Evolutionary conservation across 306 rosid species (phyloP).

Genomic region (Alnus glutinosa): DNA sequence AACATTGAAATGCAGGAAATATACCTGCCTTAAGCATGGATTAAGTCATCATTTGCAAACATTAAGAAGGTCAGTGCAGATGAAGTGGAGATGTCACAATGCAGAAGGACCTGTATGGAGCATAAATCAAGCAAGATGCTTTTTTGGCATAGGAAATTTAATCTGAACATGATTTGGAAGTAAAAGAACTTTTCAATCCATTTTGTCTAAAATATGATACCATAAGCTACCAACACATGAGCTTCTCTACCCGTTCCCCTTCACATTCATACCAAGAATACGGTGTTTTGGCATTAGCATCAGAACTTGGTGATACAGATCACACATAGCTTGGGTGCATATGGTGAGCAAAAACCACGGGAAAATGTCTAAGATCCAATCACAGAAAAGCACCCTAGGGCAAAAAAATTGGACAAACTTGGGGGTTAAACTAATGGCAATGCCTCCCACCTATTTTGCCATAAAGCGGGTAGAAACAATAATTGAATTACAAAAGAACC

Average conservation of each 20-base stretch:
- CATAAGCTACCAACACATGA: neutral
- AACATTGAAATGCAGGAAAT: neutral
- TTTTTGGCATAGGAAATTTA: neutral
- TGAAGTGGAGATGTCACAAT: neutral
- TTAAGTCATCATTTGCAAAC: neutral
- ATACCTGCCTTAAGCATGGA: neutral
- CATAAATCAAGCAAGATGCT: neutral
- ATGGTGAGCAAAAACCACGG: neutral
- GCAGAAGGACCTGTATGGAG: neutral
- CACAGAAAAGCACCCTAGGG: neutral
- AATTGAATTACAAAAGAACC: neutral
- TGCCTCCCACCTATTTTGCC: neutral
- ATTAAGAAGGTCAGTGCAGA: neutral
- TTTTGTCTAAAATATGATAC: neutral
- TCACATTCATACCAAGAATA: neutral
- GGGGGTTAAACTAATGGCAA: neutral
- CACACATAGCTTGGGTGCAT: neutral
- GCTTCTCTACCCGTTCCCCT: neutral
- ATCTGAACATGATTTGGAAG: neutral
- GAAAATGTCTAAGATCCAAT: neutral
- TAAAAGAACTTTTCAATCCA: neutral
- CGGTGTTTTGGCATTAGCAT: neutral
- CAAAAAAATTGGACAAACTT: neutral
- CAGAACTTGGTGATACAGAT: neutral
- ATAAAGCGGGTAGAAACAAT: neutral